Conservation (phyloP, 2,329 filamentous ascomycete species). For the Ophiostoma fasciatum region DNA sequence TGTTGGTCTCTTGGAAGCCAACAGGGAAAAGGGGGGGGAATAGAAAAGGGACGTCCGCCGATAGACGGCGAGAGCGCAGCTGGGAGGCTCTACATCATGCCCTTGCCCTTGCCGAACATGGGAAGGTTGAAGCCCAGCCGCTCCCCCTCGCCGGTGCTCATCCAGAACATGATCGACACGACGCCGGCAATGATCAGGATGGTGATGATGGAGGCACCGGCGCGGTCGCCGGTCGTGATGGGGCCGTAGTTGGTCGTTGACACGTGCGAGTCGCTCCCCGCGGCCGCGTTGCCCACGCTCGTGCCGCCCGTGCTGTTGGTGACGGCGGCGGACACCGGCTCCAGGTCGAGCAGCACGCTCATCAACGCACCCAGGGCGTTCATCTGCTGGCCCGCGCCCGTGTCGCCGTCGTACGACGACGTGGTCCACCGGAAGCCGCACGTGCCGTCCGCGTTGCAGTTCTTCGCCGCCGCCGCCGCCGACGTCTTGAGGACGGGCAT, state of each 20-base stretch:
- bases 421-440: conserved; percentile 53
- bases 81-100: conserved; percentile 6
- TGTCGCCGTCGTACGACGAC: conserved; percentile 25
- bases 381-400: conserved; percentile 37
- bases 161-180: conserved; percentile 22
- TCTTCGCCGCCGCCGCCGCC: conserved; percentile 41
- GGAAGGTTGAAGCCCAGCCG: conserved; percentile 7
- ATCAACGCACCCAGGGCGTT: conserved; percentile 34
- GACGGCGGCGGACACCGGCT: conserved; percentile 15
- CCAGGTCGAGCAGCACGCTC: conserved; percentile 24
- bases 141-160: conserved; percentile 17
- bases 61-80: too few relatives aligned
- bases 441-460: conserved; percentile 42
- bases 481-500: conserved; percentile 42
- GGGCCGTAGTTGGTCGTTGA: conserved; percentile 1
- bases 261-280: conserved; percentile 11
- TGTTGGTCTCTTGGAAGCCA: too few relatives aligned
- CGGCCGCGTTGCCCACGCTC: conserved; percentile 18
- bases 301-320: conserved; percentile 30
- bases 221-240: conserved; percentile 45
- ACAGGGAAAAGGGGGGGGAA: too few relatives aligned
- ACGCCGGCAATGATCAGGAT: conserved; percentile 18
- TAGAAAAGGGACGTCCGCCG: too few relatives aligned
- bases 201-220: conserved; percentile 29
- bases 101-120: conserved; percentile 9